Base-by-base conservation (phyloP, 345 rosid genomes). In the Linum lewisii region DNA sequence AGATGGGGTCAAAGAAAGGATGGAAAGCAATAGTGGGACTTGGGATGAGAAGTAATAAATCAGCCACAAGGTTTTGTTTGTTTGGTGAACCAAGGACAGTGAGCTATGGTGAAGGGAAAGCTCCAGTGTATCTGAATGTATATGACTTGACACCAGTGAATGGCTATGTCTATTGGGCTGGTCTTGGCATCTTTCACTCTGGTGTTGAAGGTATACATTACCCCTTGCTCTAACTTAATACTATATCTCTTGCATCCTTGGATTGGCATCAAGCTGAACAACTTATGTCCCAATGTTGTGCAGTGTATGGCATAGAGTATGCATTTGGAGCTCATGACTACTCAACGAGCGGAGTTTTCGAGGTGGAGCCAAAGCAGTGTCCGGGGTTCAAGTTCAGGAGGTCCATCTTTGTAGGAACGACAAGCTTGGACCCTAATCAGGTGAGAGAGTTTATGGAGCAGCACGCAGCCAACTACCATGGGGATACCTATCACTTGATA, bases 131-230 rank as follows among this genome's bases (percentile, higher is more conserved):
- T 60, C 66, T 71, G 15, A 71, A 71, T 36, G 75, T 71, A 5
- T 71, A 71, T 58, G 75, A 71, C 67, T 62, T 71, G 71, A 71
- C 75, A 11, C 71, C 75, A 11, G 66, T 71, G 67, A 71, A 71
- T 24, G 67, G 71, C 57, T 71, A 71, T 18, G 66, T 63, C 57
- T 71, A 71, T 24, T 71, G 75, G 75, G 75, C 70, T 18, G 75
- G 75, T 63, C 58, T 71, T 54, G 75, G 75, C 37, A 71, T 71
- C 75, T 71, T 66, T 56, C 75, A 71, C 67, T 71, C 75, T 15
- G 71, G 75, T 36, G 61, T 71, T 23, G 71, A 71, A 71, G 75
- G 75, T n/a, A n/a, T n/a, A n/a, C n/a, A n/a, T n/a, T n/a, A n/a
- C n/a, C n/a, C n/a, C n/a, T n/a, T n/a, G n/a, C n/a, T n/a, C n/a